Conservation (phyloP, 208 protist species). For the Lotmaria passim region DNA sequence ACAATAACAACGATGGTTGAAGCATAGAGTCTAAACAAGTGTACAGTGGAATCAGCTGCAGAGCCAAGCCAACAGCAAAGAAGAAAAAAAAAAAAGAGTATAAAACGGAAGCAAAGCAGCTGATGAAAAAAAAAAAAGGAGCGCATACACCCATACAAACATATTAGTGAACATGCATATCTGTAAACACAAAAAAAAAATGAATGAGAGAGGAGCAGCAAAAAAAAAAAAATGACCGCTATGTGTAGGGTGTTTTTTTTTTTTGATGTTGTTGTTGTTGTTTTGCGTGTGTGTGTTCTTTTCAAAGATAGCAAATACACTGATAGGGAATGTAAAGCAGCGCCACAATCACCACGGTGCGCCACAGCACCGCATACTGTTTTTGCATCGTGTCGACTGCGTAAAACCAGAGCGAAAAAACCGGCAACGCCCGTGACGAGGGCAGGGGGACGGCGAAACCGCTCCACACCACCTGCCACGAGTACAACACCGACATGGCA, state of each 20-base stretch:
- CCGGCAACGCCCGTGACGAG: conserved; percentile 41
- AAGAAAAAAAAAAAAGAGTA: conserved; percentile 19
- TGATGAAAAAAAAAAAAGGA: neutral
- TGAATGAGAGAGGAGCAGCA: neutral
- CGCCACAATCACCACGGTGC: conserved; percentile 11
- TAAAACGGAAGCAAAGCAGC: neutral
- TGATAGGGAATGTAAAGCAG: conserved; percentile 30
- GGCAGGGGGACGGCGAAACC: conserved; percentile 41
- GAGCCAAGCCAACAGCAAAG: neutral
- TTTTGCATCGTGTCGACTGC: conserved; percentile 35
- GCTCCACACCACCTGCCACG: conserved; percentile 59
- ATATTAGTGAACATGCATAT: neutral
- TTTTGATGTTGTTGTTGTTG: too few species aligned
- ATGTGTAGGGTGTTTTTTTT: too few species aligned
- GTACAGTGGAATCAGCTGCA: too few species aligned
- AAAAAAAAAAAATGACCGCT: neutral
- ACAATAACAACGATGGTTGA: too few species aligned
- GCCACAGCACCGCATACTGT: conserved; percentile 35
- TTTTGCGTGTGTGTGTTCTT: too few species aligned
- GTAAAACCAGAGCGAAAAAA: conserved; percentile 61
- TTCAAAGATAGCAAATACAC: conserved; percentile 2
- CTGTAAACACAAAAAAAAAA: neutral
- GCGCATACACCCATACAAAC: neutral
- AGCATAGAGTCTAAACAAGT: neutral
- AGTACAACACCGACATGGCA: conserved; percentile 58